Evolutionary conservation across 495 filamentous ascomycete genomes (phyloP).

Genomic region (Lasiosphaeria ovina): DNA sequence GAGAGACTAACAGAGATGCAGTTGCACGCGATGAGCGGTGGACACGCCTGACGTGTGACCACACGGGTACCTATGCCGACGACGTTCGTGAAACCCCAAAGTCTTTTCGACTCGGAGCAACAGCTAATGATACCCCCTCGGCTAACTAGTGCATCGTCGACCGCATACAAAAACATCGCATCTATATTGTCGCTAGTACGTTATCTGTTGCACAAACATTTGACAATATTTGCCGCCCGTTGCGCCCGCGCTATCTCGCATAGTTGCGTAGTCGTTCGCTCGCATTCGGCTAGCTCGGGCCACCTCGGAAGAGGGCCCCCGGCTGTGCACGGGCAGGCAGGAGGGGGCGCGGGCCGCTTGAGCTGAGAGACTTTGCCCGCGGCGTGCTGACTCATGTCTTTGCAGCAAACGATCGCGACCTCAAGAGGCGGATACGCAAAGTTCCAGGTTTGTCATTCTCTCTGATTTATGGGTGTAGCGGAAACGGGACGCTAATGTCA

Average conservation of each 20-base stretch:
- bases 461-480: background rate
- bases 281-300: too few species aligned
- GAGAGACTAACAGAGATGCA: constrained; percentile 41
- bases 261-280: too few species aligned
- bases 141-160: constrained; percentile 70
- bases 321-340: background rate
- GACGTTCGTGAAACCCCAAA: constrained; percentile 44
- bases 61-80: constrained; percentile 91
- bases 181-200: constrained; percentile 72
- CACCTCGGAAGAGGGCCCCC: background rate
- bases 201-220: background rate
- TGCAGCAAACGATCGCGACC: constrained; percentile 78
- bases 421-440: constrained; percentile 79
- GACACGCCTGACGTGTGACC: constrained; percentile 78
- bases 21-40: constrained; percentile 86
- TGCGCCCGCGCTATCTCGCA: background rate
- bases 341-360: too few species aligned
- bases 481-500: background rate
- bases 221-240: background rate
- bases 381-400: background rate
- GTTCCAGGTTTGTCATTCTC: constrained; percentile 47
- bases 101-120: background rate
- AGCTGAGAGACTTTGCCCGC: background rate
- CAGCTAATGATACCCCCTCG: background rate
- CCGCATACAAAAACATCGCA: constrained; percentile 68